Percentiles rank a stretch among this genome's conserved stretches.
phyloP scores from a whole-genome alignment of 2,329 filamentous ascomycete genomes.

The Penicillium sp. region DNA sequence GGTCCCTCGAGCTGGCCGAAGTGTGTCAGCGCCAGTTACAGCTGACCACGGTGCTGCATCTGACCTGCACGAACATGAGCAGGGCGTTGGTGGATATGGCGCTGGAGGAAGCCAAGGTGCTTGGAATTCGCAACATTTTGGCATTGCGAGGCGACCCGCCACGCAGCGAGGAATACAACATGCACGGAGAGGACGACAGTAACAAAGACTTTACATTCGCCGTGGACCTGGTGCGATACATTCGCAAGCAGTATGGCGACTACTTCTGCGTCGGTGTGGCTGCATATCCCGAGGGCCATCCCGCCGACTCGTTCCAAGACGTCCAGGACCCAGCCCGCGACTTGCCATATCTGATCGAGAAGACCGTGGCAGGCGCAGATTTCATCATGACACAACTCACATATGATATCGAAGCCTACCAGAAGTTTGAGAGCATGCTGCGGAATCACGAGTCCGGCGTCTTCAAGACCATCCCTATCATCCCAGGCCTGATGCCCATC shows the following conservation, averaged over 20 bases:
- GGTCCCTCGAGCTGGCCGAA: conserved; percentile 90
- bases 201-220: conserved; percentile 83
- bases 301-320: conserved; percentile 83
- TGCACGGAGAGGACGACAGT: conserved; percentile 54
- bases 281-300: conserved; percentile 90
- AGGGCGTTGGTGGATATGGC: conserved; percentile 77
- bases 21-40: conserved; percentile 88
- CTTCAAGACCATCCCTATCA: conserved; percentile 82
- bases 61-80: conserved; percentile 98
- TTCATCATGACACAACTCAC: conserved; percentile 99
- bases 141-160: conserved; percentile 89
- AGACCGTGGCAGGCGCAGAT: conserved; percentile 84
- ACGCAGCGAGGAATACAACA: conserved; percentile 77
- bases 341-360: conserved; percentile 82
- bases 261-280: conserved; percentile 97
- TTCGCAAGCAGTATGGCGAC: conserved; percentile 75
- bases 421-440: conserved; percentile 68
- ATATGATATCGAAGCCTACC: conserved; percentile 81
- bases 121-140: conserved; percentile 90
- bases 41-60: conserved; percentile 87
- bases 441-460: conserved; percentile 74
- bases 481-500: conserved; percentile 94
- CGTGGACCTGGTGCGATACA: conserved; percentile 82
- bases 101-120: conserved; percentile 78
- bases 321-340: conserved; percentile 61